Base-by-base conservation (phyloP, 768 basidiomycete species). In the Naganishia randhawae region DNA sequence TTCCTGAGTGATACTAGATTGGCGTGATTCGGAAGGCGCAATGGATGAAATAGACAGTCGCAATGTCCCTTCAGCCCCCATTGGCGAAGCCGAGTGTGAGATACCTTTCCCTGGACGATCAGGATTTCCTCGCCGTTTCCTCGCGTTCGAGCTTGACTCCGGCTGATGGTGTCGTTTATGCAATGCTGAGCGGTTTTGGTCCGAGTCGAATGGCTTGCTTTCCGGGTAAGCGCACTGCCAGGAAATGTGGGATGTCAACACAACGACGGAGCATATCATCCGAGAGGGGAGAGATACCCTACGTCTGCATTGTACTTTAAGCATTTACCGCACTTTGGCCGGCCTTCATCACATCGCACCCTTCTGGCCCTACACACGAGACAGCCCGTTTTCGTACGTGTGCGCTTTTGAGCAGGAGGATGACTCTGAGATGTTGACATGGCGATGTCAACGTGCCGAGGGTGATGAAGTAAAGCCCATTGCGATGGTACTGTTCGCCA, bases 201-300 rank as follows among this genome's bases (percentile, higher is more conserved):
- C 31, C 7, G 27, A 7, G 16, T 54, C 31, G n/a, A 54, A 54
- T 31, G 53, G 22, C 32, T 33, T 54, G 11, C 31, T 6, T 9
- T 54, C 29, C 17, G 53, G 32, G 32, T 54, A 54, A 9, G 33
- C 53, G 53, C 53, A 54, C 53, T 54, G 33, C 29, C 11, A 33
- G 51, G 13, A 22, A 52, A 29, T 29, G 27, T 52, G 27, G 13
- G 53, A 29, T 19, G 27, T 2, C 3, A 54, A 33, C 31, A 51
- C 5, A 16, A 51, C 9, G 16, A n/a, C 4, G 16, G 16, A 10
- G 22, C 3, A 19, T 14, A 10, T 8, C 29, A 5, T 19, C 32
- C 53, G 3, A n/a, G n/a, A n/a, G n/a, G n/a, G n/a, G n/a, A n/a
- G n/a, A n/a, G n/a, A n/a, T n/a, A n/a, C n/a, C n/a, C n/a, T 19